These are phyloP conservation scores for Ceratobasidium sp. DNA, from an alignment of 1,284 basidiomycete genomes.

Conservation along the genomic window DNA sequence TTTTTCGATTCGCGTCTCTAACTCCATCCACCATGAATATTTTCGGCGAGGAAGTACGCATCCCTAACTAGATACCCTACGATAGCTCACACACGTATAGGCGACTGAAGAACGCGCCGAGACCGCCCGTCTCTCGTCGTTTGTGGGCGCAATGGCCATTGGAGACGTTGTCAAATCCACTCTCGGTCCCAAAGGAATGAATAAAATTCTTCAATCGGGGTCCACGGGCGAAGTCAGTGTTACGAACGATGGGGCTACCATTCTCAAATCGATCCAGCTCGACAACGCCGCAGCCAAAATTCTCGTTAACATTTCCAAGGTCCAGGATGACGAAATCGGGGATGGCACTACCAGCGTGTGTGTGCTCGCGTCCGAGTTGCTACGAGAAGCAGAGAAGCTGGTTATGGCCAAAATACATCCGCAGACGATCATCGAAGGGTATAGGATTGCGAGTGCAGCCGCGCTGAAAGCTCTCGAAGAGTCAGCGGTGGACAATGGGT, in stretches of 20 bases:
- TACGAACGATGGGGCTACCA: conserved; percentile 99
- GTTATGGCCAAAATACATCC: conserved; percentile 95
- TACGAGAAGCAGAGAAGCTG: conserved; percentile 96
- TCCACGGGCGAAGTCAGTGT: conserved; percentile 95
- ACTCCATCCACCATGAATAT: conserved; percentile 55
- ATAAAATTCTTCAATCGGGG: conserved; percentile 93
- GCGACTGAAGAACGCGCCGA: conserved; percentile 98
- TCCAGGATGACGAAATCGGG: conserved; percentile 99
- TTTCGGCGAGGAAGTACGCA: conserved; percentile 60
- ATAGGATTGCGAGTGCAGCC: conserved; percentile 88
- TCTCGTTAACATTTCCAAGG: conserved; percentile 99
- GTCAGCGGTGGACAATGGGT: conserved; percentile 88
- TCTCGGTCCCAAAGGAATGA: conserved; percentile 97
- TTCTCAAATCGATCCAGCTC: conserved; percentile 95
- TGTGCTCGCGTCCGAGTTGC: conserved; percentile 90
- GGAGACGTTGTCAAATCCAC: conserved; percentile 99
- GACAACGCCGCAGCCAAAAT: conserved; percentile 99
- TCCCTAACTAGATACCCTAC: neutral
- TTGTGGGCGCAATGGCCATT: conserved; percentile 95
- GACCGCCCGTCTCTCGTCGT: conserved; percentile 97
- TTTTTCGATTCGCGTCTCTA: conserved; percentile 44
- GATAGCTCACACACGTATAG: conserved; percentile 58
- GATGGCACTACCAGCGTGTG: conserved; percentile 97
- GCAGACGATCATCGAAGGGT: conserved; percentile 99
- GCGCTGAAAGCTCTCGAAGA: conserved; percentile 87